Base-by-base conservation (phyloP, 306 rosid genomes). In the Castanospermum australe region DNA sequence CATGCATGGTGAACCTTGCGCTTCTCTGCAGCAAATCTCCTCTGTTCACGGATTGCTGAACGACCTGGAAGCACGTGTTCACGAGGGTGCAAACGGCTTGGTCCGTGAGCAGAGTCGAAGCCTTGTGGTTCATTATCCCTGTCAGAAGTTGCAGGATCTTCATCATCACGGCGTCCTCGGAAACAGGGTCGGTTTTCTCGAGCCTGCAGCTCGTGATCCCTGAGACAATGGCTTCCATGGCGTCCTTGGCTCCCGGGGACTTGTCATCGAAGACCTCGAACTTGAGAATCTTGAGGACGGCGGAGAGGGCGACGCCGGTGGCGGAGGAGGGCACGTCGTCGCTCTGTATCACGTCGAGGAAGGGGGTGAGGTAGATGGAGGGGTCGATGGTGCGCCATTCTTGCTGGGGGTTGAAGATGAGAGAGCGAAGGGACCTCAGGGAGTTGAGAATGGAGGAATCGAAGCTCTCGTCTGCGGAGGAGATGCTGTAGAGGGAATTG, bases 81-180 rank as follows among this genome's bases (percentile, higher is more conserved):
- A 91, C 89, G 5, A 95, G 75, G 14, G 89, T 88, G 71, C 97
- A 90, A 28, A 88, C 92, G 0, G 91, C 79, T 15, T 90, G 96
- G 48, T 93, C 99, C 1, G 82, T 33, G 12, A 93, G 82, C 80
- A 89, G 77, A 7, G 12, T 8, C 0, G 98, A 90, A 18, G 99
- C 88, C 2, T 70, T 63, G 60, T 93, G 99, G 51, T 78, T 70
- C 99, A 93, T 90, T 0, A 85, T 67, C 20, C 64, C 96, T 0
- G 88, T 51, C 3, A 95, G 20, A 47, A 93, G 88, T 72, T 88
- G 97, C 0, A 93, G 79, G 15, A 95, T 90, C 85, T 86, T 90
- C 94, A 93, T 89, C 99, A 95, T 86, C 38, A 95, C 91, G 0
- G 91, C 96, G 8, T 91, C 99, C 67, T 95, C 99, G 0, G 86